A percentile compares a stretch with the other conserved stretches of the same genome.
phyloP scores from a whole-genome alignment of 257 asterid species.

The Jaltomata sinuosa region DNA sequence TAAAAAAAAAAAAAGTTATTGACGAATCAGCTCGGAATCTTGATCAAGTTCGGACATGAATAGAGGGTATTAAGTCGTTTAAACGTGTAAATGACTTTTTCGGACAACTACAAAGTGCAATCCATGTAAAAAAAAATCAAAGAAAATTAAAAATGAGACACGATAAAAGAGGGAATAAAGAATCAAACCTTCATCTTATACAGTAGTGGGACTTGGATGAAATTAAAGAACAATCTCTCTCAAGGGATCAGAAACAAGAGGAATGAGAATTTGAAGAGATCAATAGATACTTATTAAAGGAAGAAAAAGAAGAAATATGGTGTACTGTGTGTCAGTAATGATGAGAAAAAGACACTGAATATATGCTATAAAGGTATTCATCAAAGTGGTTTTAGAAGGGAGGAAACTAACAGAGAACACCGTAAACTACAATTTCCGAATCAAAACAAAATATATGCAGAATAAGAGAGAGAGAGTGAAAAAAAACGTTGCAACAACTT shows the following conservation, averaged over 20 bases:
- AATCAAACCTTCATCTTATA: conserved; percentile 55
- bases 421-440: conserved; percentile 7
- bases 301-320: not conserved
- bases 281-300: not conserved
- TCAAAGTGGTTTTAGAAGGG: not conserved
- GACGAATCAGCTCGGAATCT: too few relatives aligned
- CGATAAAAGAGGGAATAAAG: not conserved
- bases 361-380: not conserved
- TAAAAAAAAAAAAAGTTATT: too few relatives aligned
- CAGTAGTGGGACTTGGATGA: not conserved
- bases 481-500: not conserved
- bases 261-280: conserved; percentile 1
- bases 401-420: not conserved
- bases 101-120: not conserved
- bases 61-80: too few relatives aligned
- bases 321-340: not conserved
- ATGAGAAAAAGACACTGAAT: conserved; percentile 19
- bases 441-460: conserved; percentile 12
- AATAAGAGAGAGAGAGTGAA: conserved; percentile 10
- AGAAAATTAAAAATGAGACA: not conserved
- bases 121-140: not conserved
- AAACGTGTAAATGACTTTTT: too few relatives aligned
- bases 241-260: conserved; percentile 1
- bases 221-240: not conserved
- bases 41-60: too few relatives aligned